A percentile compares a stretch with the other conserved stretches of the same genome.
Evolutionary conservation across 2,329 filamentous ascomycete genomes (phyloP).

Genomic region (Alternaria incomplexa): DNA sequence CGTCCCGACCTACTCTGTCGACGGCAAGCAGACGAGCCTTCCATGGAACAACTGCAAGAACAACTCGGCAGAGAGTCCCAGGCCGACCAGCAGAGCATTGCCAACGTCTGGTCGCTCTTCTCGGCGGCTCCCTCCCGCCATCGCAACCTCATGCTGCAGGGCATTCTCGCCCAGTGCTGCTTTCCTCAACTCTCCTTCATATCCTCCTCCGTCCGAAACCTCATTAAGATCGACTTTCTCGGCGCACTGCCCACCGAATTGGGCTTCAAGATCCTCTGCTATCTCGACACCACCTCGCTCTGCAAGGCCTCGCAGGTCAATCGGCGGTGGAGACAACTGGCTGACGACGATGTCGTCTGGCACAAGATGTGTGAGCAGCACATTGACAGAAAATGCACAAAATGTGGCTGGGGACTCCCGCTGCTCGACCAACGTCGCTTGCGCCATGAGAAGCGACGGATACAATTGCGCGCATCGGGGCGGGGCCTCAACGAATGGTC

Average conservation of each 20-base stretch:
- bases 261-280: conserved; percentile 90
- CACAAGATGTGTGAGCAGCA: conserved; percentile 98
- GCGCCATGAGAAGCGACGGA: conserved; percentile 84
- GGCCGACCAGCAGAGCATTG: conserved; percentile 91
- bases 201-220: conserved; percentile 86
- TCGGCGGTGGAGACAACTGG: conserved; percentile 81
- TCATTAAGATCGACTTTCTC: conserved; percentile 97
- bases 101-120: conserved; percentile 97
- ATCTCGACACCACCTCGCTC: conserved; percentile 89
- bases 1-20: conserved; percentile 92
- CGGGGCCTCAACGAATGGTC: conserved; percentile 62
- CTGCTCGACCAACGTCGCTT: conserved; percentile 87
- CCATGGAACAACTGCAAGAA: conserved; percentile 94
- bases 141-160: conserved; percentile 93
- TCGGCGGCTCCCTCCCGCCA: conserved; percentile 94
- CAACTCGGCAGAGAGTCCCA: conserved; percentile 82
- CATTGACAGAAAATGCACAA: conserved; percentile 90
- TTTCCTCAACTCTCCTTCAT: conserved; percentile 96
- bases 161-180: conserved; percentile 94
- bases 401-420: conserved; percentile 94
- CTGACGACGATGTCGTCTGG: conserved; percentile 98
- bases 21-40: conserved; percentile 89
- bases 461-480: conserved; percentile 71
- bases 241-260: conserved; percentile 87
- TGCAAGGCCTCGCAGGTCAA: conserved; percentile 97